Percentiles rank a stretch among this genome's conserved stretches.
Conservation (phyloP, 2,329 filamentous ascomycete genomes). For the Bertia moriformis region DNA sequence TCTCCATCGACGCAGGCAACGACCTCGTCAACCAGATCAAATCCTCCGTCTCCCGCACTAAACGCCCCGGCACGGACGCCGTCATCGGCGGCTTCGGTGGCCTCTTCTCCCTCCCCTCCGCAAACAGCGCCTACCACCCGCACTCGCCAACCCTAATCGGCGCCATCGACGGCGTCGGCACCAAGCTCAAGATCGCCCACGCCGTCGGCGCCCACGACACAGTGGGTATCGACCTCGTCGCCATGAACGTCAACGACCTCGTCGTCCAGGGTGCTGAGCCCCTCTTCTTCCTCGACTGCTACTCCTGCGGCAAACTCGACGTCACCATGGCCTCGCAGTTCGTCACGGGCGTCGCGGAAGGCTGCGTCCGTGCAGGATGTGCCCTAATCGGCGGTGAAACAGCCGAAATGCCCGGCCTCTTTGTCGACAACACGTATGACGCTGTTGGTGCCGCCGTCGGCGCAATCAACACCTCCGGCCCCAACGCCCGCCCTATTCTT, state of each 20-base stretch:
- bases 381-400: conserved; percentile 95
- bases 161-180: conserved; percentile 90
- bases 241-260: conserved; percentile 98
- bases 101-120: conserved; percentile 54
- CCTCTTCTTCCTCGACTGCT: conserved; percentile 95
- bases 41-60: conserved; percentile 70
- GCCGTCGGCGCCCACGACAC: conserved; percentile 80
- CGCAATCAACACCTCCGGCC: conserved; percentile 50
- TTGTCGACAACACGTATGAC: conserved; percentile 78
- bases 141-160: conserved; percentile 73
- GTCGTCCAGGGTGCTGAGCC: conserved; percentile 92
- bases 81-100: conserved; percentile 94
- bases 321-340: conserved; percentile 69
- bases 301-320: conserved; percentile 79
- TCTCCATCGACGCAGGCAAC: conserved; percentile 89
- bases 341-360: conserved; percentile 75
- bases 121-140: conserved; percentile 50
- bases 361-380: conserved; percentile 72
- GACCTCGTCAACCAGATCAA: conserved; percentile 87
- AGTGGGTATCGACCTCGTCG: conserved; percentile 90
- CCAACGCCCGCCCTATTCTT: conserved; percentile 36
- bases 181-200: conserved; percentile 92
- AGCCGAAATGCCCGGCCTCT: conserved; percentile 95
- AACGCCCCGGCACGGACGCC: conserved; percentile 74
- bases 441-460: conserved; percentile 82